Conservation (phyloP, 2,329 filamentous ascomycete genomes). For the Colletotrichum sp. region DNA sequence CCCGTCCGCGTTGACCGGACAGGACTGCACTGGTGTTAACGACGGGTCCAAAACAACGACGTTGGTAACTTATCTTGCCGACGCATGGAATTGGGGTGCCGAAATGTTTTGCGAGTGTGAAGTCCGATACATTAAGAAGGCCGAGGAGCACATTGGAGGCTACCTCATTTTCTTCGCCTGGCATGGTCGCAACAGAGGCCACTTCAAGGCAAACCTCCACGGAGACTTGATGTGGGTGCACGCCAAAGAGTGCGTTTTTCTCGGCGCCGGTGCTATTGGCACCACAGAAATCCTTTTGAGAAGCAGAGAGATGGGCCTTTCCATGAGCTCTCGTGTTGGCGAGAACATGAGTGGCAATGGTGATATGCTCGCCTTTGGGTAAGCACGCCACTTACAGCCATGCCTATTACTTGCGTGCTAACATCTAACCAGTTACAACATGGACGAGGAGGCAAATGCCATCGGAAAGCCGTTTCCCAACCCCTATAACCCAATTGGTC, state of each 20-base stretch:
- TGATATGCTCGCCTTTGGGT: constrained; percentile 69
- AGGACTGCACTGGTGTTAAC: constrained; percentile 69
- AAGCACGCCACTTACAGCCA: constrained; percentile 23
- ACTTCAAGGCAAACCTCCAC: constrained; percentile 59
- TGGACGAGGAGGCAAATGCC: constrained; percentile 58
- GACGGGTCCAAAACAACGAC: constrained; percentile 73
- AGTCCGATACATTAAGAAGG: constrained; percentile 65
- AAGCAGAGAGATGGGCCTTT: constrained; percentile 62
- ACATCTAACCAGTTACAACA: constrained; percentile 56
- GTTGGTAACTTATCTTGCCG: constrained; percentile 69
- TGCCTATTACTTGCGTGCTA: constrained; percentile 4
- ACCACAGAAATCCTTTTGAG: constrained; percentile 70
- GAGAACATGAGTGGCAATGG: constrained; percentile 70
- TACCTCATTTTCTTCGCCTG: constrained; percentile 70
- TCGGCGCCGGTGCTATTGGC: constrained; percentile 69
- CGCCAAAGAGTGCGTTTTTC: constrained; percentile 68
- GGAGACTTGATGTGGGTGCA: constrained; percentile 71
- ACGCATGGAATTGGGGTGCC: constrained; percentile 76
- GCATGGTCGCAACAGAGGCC: constrained; percentile 63
- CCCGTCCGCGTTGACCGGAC: constrained; percentile 62
- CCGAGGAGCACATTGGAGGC: constrained; percentile 49
- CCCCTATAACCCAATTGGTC: constrained; percentile 59
- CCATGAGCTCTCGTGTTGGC: constrained; percentile 62
- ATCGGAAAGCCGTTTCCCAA: constrained; percentile 57
- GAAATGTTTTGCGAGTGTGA: constrained; percentile 75